Evolutionary conservation across 257 asterid species (phyloP).

Genomic region (Gentiana macrophylla): DNA sequence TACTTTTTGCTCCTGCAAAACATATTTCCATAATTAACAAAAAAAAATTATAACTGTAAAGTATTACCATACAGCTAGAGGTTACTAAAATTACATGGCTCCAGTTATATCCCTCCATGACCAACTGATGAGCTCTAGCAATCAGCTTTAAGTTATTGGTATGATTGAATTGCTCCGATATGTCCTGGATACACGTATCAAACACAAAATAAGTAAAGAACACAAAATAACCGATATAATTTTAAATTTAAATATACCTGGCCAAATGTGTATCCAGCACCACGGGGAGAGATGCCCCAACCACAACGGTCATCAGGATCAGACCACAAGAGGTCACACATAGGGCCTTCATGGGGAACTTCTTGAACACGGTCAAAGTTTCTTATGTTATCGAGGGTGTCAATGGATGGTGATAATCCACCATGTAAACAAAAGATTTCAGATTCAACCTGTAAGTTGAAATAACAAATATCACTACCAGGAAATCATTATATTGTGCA

Average conservation of each 20-base stretch:
- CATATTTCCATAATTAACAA: constrained; percentile 9
- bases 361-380: constrained; percentile 97
- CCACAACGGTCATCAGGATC: constrained; percentile 99
- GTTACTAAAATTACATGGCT: constrained; percentile 58
- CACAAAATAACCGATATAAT: constrained; percentile 7
- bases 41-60: background rate
- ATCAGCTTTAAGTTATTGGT: constrained; percentile 73
- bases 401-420: constrained; percentile 89
- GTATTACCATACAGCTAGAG: too few species aligned
- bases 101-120: constrained; percentile 98
- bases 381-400: constrained; percentile 87
- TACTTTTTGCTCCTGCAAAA: constrained; percentile 81
- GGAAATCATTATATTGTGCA: background rate
- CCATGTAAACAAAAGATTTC: constrained; percentile 95
- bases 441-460: constrained; percentile 66
- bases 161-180: constrained; percentile 94
- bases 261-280: constrained; percentile 97
- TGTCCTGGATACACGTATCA: constrained; percentile 40
- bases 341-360: constrained; percentile 98
- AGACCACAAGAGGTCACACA: constrained; percentile 96
- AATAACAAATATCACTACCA: background rate
- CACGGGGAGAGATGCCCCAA: constrained; percentile 98
- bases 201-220: background rate
- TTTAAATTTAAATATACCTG: constrained; percentile 39
- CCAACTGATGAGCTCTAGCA: constrained; percentile 97